These are phyloP conservation scores for Solanum sitiens DNA, from an alignment of 257 asterid genomes.

Conservation along the genomic window DNA sequence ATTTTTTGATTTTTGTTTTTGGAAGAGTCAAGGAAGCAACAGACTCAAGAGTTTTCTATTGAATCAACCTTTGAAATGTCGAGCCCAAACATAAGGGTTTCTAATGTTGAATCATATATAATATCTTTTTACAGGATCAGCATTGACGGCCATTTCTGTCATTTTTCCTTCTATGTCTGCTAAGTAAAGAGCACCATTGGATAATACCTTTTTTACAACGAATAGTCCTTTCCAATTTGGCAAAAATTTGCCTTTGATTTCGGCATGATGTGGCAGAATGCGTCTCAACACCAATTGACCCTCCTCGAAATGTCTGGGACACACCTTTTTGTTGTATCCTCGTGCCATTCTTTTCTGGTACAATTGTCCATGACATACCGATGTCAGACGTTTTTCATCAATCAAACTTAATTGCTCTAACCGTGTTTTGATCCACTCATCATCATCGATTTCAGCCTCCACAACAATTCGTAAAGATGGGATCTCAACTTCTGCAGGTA, in stretches of 20 bases:
- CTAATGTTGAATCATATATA: not conserved
- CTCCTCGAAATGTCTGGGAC: fast-evolving
- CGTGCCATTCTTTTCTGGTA: not conserved
- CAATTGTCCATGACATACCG: not conserved
- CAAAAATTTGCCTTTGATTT: not conserved
- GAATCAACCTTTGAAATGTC: not conserved
- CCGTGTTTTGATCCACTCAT: too few species aligned
- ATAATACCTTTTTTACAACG: too few species aligned
- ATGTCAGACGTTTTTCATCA: not conserved
- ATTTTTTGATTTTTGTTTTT: too few species aligned
- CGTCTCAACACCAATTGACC: not conserved
- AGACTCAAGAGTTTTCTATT: fast-evolving
- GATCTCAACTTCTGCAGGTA: too few species aligned
- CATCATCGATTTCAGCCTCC: not conserved
- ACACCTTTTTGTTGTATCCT: not conserved
- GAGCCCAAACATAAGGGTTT: not conserved
- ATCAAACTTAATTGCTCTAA: too few species aligned
- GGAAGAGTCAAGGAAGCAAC: too few species aligned
- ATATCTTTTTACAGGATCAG: not conserved
- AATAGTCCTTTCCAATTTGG: not conserved
- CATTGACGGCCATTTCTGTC: not conserved
- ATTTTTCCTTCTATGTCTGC: not conserved
- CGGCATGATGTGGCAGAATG: not conserved
- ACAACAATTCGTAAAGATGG: not conserved
- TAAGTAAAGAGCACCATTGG: not conserved